Evolutionary conservation across 2,329 filamentous ascomycete genomes (phyloP).

Genomic region (Nakataea oryzae): DNA sequence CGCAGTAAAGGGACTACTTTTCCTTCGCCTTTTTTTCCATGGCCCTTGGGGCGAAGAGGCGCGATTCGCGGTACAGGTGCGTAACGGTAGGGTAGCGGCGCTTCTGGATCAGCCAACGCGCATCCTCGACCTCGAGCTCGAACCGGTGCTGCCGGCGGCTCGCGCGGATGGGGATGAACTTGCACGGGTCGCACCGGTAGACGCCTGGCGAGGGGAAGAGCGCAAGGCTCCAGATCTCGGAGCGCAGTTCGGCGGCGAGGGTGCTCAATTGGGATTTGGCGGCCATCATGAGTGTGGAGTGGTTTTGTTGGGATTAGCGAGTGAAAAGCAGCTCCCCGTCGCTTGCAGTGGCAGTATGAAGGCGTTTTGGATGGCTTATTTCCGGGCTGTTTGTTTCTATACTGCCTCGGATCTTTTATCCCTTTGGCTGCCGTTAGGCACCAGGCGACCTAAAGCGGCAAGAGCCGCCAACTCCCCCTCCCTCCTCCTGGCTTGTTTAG

Average conservation of each 20-base stretch:
- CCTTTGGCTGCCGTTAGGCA: too few species aligned
- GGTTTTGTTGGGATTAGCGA: too few species aligned
- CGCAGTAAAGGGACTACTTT: background rate
- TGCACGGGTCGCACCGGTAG: background rate
- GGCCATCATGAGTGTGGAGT: background rate
- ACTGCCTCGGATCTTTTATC: too few species aligned
- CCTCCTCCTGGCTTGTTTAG: too few species aligned
- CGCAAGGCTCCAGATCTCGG: background rate
- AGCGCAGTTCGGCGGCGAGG: background rate
- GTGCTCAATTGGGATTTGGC: background rate
- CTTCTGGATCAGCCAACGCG: background rate
- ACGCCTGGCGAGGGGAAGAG: background rate
- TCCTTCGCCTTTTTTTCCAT: background rate
- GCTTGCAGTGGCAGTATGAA: too few species aligned
- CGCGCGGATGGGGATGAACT: background rate
- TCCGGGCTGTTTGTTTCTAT: too few species aligned
- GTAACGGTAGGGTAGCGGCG: background rate
- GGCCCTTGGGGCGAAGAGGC: background rate
- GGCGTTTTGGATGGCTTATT: too few species aligned
- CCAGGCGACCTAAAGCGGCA: too few species aligned
- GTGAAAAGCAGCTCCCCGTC: too few species aligned
- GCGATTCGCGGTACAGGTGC: background rate
- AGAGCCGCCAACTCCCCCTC: too few species aligned
- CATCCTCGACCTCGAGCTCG: background rate
- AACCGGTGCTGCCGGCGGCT: too few species aligned